phyloP scores from a whole-genome alignment of 257 asterid genomes.

The Dorcoceras hygrometricum region DNA sequence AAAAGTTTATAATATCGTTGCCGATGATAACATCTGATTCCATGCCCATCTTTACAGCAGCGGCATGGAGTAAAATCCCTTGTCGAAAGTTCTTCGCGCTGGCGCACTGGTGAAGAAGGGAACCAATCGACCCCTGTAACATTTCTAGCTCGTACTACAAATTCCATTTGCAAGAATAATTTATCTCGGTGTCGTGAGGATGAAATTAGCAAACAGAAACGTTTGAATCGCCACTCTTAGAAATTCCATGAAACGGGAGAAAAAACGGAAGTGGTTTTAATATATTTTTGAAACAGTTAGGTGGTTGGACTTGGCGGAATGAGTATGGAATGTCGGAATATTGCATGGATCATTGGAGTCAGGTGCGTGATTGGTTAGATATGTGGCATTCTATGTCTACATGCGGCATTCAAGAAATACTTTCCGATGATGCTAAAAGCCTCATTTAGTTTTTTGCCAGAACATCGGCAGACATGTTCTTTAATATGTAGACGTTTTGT shows the following conservation, averaged over 20 bases:
- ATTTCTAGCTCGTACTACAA: conserved; percentile 15
- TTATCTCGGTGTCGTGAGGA: background rate
- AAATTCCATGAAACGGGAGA: background rate
- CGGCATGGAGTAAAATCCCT: conserved; percentile 58
- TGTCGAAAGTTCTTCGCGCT: conserved; percentile 36
- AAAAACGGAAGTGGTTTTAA: no score
- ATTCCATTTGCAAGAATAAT: background rate
- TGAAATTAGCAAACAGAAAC: background rate
- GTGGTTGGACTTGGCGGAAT: no score
- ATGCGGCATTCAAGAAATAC: no score
- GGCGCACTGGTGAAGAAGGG: conserved; percentile 54
- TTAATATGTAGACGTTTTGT: no score
- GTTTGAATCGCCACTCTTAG: background rate
- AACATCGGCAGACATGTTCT: no score
- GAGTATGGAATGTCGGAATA: no score
- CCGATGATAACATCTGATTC: conserved; percentile 32
- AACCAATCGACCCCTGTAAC: conserved; percentile 45
- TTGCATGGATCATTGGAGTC: no score
- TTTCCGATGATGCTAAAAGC: no score
- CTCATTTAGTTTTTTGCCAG: no score
- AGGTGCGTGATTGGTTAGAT: no score
- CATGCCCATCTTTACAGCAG: conserved; percentile 51
- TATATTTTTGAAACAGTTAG: no score
- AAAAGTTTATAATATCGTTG: conserved; percentile 62
- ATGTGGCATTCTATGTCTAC: no score